Evolutionary conservation across 2,329 filamentous ascomycete species (phyloP).

Genomic region (Pseudopyrenochaeta lycopersici): DNA sequence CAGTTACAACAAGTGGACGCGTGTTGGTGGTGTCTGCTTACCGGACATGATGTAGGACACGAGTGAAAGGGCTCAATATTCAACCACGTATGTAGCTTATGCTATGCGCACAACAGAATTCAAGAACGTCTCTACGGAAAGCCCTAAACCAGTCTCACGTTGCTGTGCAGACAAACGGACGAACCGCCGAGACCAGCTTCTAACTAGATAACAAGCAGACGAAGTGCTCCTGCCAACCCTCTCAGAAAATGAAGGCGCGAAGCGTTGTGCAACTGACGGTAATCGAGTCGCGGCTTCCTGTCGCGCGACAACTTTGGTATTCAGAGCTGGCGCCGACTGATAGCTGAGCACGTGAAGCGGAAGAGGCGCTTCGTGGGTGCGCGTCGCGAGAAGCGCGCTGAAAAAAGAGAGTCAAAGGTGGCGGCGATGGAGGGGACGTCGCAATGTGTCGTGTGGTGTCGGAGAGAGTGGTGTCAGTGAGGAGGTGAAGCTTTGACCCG

Average conservation of each 20-base stretch:
- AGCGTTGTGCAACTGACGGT: constrained; percentile 26
- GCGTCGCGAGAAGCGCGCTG: constrained; percentile 15
- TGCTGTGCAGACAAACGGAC: constrained; percentile 29
- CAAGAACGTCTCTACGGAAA: constrained; percentile 48
- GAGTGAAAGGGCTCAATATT: constrained; percentile 40
- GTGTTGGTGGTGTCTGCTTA: constrained; percentile 59
- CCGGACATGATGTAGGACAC: constrained; percentile 63
- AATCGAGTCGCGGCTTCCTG: constrained; percentile 30
- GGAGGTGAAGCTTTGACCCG: constrained; percentile 37
- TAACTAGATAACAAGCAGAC: constrained; percentile 38
- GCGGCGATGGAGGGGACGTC: constrained; percentile 19
- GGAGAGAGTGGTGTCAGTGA: constrained; percentile 32
- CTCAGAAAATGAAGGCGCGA: constrained; percentile 24
- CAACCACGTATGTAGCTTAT: constrained; percentile 42
- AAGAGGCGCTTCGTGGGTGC: constrained; percentile 11
- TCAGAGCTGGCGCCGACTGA: constrained; percentile 22
- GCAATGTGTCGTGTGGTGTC: constrained; percentile 41
- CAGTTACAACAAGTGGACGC: constrained; percentile 13
- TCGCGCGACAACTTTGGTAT: constrained; percentile 23
- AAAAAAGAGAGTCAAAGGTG: constrained; percentile 19
- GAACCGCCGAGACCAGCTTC: constrained; percentile 25
- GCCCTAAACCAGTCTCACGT: constrained; percentile 30
- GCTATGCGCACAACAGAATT: constrained; percentile 44
- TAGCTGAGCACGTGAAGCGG: constrained; percentile 15
- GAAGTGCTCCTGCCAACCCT: constrained; percentile 22